A percentile compares a stretch with the other conserved stretches of the same genome.
Evolutionary conservation across 2,329 filamentous ascomycete species (phyloP).

Genomic region (Verticillium dahliae): DNA sequence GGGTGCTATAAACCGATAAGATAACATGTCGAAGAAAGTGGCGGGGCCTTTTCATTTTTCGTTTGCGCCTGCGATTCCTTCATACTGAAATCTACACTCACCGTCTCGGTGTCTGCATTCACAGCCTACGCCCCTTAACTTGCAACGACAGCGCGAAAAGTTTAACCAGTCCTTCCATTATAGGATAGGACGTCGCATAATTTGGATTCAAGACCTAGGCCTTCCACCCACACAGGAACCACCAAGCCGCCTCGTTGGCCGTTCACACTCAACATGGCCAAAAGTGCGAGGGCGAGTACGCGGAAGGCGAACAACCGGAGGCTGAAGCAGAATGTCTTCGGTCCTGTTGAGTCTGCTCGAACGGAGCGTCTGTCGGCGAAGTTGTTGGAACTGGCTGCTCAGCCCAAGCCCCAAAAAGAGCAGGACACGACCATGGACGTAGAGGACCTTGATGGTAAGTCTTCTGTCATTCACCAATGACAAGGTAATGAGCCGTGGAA

Average conservation of each 20-base stretch:
- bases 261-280: constrained; percentile 63
- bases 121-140: background rate
- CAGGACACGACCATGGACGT: constrained; percentile 42
- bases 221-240: constrained; percentile 6
- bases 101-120: background rate
- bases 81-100: background rate
- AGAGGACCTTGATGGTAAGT: background rate
- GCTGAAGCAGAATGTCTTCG: constrained; percentile 77
- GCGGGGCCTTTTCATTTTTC: background rate
- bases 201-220: background rate
- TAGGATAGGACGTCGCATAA: too few relatives aligned
- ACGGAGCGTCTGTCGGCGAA: constrained; percentile 81
- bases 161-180: too few relatives aligned
- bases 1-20: background rate
- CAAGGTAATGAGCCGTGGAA: background rate
- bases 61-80: background rate
- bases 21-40: background rate
- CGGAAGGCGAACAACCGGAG: constrained; percentile 78
- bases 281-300: constrained; percentile 71
- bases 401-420: constrained; percentile 60
- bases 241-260: too few relatives aligned
- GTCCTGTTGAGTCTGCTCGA: constrained; percentile 71
- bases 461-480: background rate
- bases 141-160: background rate
- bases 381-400: constrained; percentile 70